Evolutionary conservation across 352 stramenopile species (phyloP), one percentile per base, ranked within the genome.

Genomic region (Elongisporangium prolatum): DNA sequence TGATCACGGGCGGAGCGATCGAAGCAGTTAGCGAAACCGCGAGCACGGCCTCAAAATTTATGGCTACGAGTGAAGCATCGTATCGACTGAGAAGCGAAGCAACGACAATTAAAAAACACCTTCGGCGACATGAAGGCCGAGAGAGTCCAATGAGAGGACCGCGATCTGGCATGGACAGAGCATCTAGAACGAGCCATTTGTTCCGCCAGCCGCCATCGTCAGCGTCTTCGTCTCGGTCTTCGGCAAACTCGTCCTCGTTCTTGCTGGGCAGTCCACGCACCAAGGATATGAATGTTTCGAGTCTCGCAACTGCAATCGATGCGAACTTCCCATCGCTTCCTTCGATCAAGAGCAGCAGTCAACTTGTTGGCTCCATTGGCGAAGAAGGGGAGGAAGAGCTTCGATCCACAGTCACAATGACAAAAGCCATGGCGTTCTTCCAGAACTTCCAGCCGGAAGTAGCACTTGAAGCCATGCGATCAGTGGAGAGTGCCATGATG

Each of bases 381-480:
- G 28, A 40, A 40, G 28, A 40, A 40, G 28, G 28, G 8, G 28
- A 40, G 14, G 77, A 89, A n/a, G 79, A 89, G 37, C 75, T 69
- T 17, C 72, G 63, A 21, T 89, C 80, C 20, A 58, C 28, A 40
- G 28, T 40, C 28, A 40, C 28, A 40, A 40, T 40, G 28, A 40
- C 28, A 8, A 40, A 40, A 40, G 28, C 28, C 4, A 40, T 40
- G 28, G 28, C 73, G 9, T 63, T 85, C 8, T 72, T 89, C 59
- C 60, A 76, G 13, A 84, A 86, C 54, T 81, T 92, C 50, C 75
- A 89, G 38, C 76, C 79, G 18, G 78, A 86, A 10, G 57, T 67
- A 17, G 72, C 80, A 11, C 61, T 88, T 20, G 52, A 62, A 16
- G 83, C 83, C 2, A 77, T 92, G 55, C 67, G 77, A 17, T 79